A percentile compares a stretch with the other conserved stretches of the same genome.
These are phyloP conservation scores for Ambrosia trifida DNA, from an alignment of 129 eudicot species.

Conservation along the genomic window DNA sequence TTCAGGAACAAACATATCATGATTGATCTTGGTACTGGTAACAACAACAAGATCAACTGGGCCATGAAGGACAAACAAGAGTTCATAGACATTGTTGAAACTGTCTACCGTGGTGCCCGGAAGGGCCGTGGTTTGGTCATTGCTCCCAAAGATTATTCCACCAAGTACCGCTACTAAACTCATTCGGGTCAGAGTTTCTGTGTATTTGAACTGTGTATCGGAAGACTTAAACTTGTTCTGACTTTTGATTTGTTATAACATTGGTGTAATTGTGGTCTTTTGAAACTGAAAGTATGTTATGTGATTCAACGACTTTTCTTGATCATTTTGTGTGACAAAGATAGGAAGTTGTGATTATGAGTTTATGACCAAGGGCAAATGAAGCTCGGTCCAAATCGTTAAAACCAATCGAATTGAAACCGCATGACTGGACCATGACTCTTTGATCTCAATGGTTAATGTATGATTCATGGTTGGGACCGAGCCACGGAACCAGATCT, in stretches of 20 bases:
- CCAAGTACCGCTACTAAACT: conserved; percentile 70
- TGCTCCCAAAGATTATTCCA: conserved; percentile 89
- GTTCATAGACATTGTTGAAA: conserved; percentile 92
- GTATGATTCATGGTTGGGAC: too few relatives aligned
- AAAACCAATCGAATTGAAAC: too few relatives aligned
- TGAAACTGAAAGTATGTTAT: background rate
- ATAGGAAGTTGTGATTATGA: too few relatives aligned
- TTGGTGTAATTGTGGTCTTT: background rate
- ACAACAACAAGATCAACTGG: conserved; percentile 97
- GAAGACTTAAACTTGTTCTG: background rate
- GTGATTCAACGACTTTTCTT: background rate
- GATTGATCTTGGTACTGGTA: conserved; percentile 94
- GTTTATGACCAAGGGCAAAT: too few relatives aligned
- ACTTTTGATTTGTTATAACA: background rate
- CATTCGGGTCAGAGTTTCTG: background rate
- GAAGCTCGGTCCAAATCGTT: too few relatives aligned
- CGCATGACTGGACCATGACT: too few relatives aligned
- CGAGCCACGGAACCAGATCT: too few relatives aligned
- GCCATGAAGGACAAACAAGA: conserved; percentile 95
- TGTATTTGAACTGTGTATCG: background rate
- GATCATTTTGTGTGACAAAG: background rate
- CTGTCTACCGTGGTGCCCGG: conserved; percentile 91
- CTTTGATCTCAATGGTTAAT: too few relatives aligned
- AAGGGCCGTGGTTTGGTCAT: conserved; percentile 90
- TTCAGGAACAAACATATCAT: conserved; percentile 89